Conservation (phyloP, 1,284 basidiomycete species). For the Sanghuangporus sanghuang region DNA sequence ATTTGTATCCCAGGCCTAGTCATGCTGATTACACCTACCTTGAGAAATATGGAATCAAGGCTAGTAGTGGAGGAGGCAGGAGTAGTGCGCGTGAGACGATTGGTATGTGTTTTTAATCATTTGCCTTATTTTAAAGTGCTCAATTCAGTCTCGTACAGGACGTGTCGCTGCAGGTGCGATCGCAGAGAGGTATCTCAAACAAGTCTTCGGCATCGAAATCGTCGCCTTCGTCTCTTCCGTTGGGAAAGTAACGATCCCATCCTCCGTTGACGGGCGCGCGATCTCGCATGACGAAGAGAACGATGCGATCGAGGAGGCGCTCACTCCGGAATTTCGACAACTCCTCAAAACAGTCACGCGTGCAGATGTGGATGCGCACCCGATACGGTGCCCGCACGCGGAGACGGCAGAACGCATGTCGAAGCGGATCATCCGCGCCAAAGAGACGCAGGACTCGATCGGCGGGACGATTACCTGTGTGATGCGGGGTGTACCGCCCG, state of each 20-base stretch:
- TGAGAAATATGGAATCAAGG: slow-evolving; percentile 96
- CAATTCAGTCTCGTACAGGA: slow-evolving; percentile 38
- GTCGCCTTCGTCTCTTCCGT: slow-evolving; percentile 97
- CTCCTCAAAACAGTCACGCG: slow-evolving; percentile 81
- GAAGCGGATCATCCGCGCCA: slow-evolving; percentile 91
- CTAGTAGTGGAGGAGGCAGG: slow-evolving; percentile 92
- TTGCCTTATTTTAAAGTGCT: not conserved
- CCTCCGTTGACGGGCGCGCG: slow-evolving; percentile 36
- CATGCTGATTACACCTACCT: slow-evolving; percentile 99
- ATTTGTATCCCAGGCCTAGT: slow-evolving; percentile 93
- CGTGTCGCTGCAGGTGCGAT: slow-evolving; percentile 98
- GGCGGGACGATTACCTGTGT: slow-evolving; percentile 98
- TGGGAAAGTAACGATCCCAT: slow-evolving; percentile 84
- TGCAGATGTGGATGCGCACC: slow-evolving; percentile 83
- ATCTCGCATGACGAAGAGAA: slow-evolving; percentile 47
- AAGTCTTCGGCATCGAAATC: slow-evolving; percentile 89
- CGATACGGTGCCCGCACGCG: slow-evolving; percentile 87
- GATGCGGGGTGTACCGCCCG: slow-evolving; percentile 84
- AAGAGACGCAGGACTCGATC: slow-evolving; percentile 89
- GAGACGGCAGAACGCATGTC: slow-evolving; percentile 90
- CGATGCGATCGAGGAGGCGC: slow-evolving; percentile 72
- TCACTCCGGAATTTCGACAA: slow-evolving; percentile 80
- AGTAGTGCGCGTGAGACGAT: slow-evolving; percentile 97
- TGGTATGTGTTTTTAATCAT: slow-evolving; percentile 41
- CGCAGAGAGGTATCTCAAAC: slow-evolving; percentile 92